Evolutionary conservation across 331 rosid species (phyloP), one percentile per base, ranked within the genome.

Genomic region (Rhamnella rubrinervis): DNA sequence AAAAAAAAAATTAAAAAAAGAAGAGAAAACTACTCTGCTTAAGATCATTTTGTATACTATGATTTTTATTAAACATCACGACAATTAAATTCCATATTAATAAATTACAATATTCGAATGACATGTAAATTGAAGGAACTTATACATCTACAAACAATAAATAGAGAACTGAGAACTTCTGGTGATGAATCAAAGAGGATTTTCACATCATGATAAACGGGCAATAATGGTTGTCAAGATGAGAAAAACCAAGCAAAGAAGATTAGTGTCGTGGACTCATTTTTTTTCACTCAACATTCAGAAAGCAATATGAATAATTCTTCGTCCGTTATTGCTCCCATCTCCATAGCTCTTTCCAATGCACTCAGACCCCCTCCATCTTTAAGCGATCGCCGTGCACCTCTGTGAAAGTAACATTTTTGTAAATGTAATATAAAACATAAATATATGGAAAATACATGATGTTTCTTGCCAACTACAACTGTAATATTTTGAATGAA

Each of bases 271-370:
- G 16, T 10, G 38, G 17, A 46, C 17, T 10, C 21, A 23, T 66
- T 28, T 9, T 26, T 37, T 58, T 69, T 82, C 65, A 87, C 71
- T 83, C 78, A 65, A 69, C 35, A 44, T 72, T 75, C 91, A 39
- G 96, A 78, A 68, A 91, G 98, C 82, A 75, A 58, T 71, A 93
- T 71, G 78, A 93, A 93, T 59, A 93, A 81, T 77, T 93, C 84
- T 66, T 93, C 98, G 47, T 93, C 98, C 10, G 98, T 81, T 68
- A 93, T 93, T 28, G 98, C 96, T 67, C 98, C 98, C 91, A 80
- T 72, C 76, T 91, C 98, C 98, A 91, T 93, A 58, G 98, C 97
- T 81, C 95, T 87, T 83, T 93, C 98, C 59, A 93, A 86, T 20
- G 82, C 85, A 75, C 85, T 84, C 55, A 80, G 85, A 53, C 98